Base-by-base conservation (phyloP, 2,329 filamentous ascomycete species). In the Curvularia sp. region DNA sequence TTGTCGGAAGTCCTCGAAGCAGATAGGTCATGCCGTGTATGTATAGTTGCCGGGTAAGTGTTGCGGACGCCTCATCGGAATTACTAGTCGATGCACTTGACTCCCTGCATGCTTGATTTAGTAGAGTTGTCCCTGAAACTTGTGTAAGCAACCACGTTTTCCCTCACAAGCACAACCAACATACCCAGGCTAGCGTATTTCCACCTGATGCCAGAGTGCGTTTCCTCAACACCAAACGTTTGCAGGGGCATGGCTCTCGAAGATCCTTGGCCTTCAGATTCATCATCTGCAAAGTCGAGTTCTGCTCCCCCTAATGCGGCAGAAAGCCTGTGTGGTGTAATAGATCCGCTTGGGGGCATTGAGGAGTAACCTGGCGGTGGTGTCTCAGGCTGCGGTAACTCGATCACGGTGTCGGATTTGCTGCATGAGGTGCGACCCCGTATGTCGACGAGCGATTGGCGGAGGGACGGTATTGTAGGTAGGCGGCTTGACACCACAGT, bases 21-120 rank as follows among this genome's bases (percentile, higher is more conserved):
- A 90, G 79, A 71, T 89, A 89, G 2, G 84, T 83, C 4, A 89
- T 75, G 57, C 86, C 84, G 65, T 89, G 85, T 49, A 90, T 76
- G 72, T 89, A 90, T 9, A 88, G 81, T 62, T 86, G 85, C 26
- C 88, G 82, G 50, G 85, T 84, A 64, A 86, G 82, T n/a, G 73
- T 68, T 2, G 77, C 57, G 47, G 81, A 77, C 24, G 72, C 72
- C 33, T 76, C 75, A 42, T 70, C 64, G 4, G 62, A 54, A 35
- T 71, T 67, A 48, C 65, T 65, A 3, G 67, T 58, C 5, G 74
- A 63, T 4, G 66, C 61, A 22, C 77, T 76, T 8, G 80, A 80
- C 69, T 85, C 81, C 44, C 79, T 76, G 22, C 79, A 72, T 4
- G 83, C 77, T 44, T 80, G 77, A 1, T 75, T 72, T n/a, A 85